Conservation (phyloP, 2,329 filamentous ascomycete species). For the Cladosporium sp. region DNA sequence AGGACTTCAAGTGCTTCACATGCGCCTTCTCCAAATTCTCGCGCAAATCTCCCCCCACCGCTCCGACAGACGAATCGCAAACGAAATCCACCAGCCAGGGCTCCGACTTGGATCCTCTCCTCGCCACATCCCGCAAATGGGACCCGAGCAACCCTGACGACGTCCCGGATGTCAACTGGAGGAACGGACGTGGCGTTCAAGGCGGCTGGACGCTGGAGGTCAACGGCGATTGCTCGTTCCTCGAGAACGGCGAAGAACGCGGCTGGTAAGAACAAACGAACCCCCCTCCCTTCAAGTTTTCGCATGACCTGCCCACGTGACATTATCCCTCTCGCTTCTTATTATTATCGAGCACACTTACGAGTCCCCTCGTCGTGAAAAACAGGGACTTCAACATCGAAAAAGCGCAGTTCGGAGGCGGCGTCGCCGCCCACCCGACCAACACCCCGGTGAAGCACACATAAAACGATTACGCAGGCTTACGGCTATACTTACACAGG, state of each 20-base stretch:
- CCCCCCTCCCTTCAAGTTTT: neutral
- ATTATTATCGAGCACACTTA: constrained; percentile 22
- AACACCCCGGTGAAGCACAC: neutral
- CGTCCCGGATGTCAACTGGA: constrained; percentile 50
- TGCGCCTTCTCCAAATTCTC: constrained; percentile 71
- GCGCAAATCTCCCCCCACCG: constrained; percentile 29
- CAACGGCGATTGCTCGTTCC: constrained; percentile 81
- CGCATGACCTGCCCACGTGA: too few relatives aligned
- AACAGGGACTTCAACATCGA: constrained; percentile 33
- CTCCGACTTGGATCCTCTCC: neutral
- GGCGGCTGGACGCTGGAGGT: constrained; percentile 75
- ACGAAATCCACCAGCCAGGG: constrained; percentile 1
- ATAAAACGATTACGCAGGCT: constrained; percentile 6
- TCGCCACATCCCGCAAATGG: constrained; percentile 21
- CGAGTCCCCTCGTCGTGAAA: constrained; percentile 15
- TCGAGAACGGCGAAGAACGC: constrained; percentile 75
- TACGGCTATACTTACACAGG: constrained; percentile 34
- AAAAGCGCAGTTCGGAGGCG: constrained; percentile 8
- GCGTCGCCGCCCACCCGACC: neutral
- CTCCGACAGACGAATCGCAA: constrained; percentile 12
- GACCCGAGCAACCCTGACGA: constrained; percentile 27
- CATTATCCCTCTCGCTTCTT: too few relatives aligned
- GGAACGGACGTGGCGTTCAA: constrained; percentile 55
- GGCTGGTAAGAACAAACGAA: constrained; percentile 66
- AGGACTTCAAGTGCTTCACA: constrained; percentile 83